These are phyloP conservation scores for Melanogaster broomeanus DNA, from an alignment of 768 basidiomycete species.

Conservation along the genomic window DNA sequence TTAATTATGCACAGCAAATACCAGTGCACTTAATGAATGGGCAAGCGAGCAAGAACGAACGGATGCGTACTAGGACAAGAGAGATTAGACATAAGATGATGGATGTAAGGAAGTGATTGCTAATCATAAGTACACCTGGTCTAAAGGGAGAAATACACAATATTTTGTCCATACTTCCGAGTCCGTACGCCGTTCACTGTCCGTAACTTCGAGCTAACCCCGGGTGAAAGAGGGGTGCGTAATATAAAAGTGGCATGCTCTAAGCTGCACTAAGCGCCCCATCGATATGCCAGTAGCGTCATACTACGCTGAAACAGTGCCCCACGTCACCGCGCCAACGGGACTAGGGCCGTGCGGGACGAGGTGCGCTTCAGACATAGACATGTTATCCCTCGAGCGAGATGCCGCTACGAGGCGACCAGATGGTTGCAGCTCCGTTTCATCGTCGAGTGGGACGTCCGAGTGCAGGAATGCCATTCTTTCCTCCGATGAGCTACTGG, in stretches of 20 bases:
- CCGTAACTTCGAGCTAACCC: background rate
- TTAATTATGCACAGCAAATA: conserved; percentile 10
- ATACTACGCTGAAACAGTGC: conserved; percentile 9
- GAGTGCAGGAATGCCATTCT: conserved; percentile 52
- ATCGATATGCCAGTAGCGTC: background rate
- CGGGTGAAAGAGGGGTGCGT: background rate
- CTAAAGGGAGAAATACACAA: conserved; percentile 16
- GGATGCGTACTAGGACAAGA: conserved; percentile 3
- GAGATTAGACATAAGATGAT: background rate
- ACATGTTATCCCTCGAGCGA: conserved; percentile 39
- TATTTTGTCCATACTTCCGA: conserved; percentile 3
- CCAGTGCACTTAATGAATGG: conserved; percentile 2
- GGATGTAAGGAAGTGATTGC: background rate
- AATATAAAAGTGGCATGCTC: background rate
- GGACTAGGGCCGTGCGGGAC: conserved; percentile 12
- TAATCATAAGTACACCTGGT: conserved; percentile 20
- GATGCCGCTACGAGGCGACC: conserved; percentile 18
- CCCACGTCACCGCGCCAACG: conserved; percentile 15
- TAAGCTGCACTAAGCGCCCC: background rate
- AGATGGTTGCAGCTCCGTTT: conserved; percentile 16
- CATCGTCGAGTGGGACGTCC: conserved; percentile 25
- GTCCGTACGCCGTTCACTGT: background rate
- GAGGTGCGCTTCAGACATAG: conserved; percentile 55
- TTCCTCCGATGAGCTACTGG: conserved; percentile 44
- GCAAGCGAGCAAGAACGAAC: conserved; percentile 14